phyloP scores from a whole-genome alignment of 176 grass and related monocot species.

The Oropetium thomaeum region DNA sequence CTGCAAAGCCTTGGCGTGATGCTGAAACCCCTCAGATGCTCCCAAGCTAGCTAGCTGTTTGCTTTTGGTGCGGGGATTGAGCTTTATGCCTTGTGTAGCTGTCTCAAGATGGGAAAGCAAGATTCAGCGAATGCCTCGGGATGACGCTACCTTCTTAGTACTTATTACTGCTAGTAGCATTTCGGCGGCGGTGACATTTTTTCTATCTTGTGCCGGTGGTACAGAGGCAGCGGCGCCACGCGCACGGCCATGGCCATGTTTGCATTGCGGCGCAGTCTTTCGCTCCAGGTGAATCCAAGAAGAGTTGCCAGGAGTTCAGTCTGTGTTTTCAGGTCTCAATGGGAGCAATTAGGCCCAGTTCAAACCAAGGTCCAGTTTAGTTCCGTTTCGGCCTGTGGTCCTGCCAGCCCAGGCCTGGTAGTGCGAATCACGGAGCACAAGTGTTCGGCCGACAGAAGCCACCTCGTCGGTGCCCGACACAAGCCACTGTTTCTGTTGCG shows the following conservation, averaged over 20 bases:
- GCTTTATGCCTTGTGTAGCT: conserved; percentile 44
- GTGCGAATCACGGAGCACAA: too few relatives aligned
- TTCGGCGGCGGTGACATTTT: background rate
- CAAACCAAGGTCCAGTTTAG: background rate
- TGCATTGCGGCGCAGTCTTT: background rate
- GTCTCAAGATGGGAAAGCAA: conserved; percentile 36
- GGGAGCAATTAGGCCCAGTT: background rate
- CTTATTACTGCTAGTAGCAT: background rate
- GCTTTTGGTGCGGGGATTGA: conserved; percentile 26
- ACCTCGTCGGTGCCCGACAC: background rate
- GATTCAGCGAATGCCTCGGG: conserved; percentile 44
- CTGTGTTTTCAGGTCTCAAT: too few relatives aligned
- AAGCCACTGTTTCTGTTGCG: background rate
- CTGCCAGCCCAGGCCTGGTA: background rate
- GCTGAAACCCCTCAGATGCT: background rate
- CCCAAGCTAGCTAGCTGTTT: conserved; percentile 7
- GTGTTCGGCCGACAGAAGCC: background rate
- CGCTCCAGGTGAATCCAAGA: background rate
- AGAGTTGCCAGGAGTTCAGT: background rate
- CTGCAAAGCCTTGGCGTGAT: conserved; percentile 26
- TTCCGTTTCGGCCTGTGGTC: background rate
- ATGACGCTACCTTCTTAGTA: conserved; percentile 37
- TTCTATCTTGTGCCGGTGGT: background rate
- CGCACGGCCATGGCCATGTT: background rate
- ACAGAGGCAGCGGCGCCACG: conserved; percentile 1